Evolutionary conservation across 2,329 filamentous ascomycete species (phyloP), one percentile per base, ranked within the genome.

Genomic region (Ophiostoma tasmaniense): DNA sequence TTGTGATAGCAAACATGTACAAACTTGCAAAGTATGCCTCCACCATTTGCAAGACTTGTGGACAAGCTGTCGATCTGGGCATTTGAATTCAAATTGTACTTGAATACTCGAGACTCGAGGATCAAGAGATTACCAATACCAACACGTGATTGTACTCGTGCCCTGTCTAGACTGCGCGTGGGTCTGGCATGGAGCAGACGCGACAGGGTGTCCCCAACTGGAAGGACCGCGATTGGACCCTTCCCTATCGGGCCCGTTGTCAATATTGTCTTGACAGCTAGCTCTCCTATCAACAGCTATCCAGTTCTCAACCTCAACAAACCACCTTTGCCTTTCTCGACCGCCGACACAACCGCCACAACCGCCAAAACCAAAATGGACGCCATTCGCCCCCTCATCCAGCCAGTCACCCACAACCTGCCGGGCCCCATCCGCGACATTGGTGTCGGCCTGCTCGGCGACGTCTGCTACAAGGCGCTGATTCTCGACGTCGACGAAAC

Each of bases 401-500:
- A 85, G 75, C 90, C 90, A 70, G 83, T 93, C 76, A 91, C 90
- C 66, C 84, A 87, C 75, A 88, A 85, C 76, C 87, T 95, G 66
- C 93, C 93, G 25, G 81, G 82, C 42, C 91, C 91, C 17, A 84
- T 97, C 76, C 87, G 86, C 79, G 85, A 93, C 79, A 82, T 91
- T 66, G 90, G 90, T 75, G 81, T 89, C 75, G 90, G 90, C 72
- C 88, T 99, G 77, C 86, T 99, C 75, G 93, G 94, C 77, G 83
- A 87, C 39, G 80, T 83, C 71, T 99, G 95, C 87, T 96, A 98
- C 87, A 86, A 89, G 76, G 87, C 89, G 20, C 87, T 99, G 66
- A 81, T 99, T 72, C 88, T 95, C 76, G 89, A 97, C 76, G 85
- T 99, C 77, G 90, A 96, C 80, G 83, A 90, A 75, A 85, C 87